Evolutionary conservation across 2,329 filamentous ascomycete species (phyloP).

Genomic region (Alternaria tenuissima): DNA sequence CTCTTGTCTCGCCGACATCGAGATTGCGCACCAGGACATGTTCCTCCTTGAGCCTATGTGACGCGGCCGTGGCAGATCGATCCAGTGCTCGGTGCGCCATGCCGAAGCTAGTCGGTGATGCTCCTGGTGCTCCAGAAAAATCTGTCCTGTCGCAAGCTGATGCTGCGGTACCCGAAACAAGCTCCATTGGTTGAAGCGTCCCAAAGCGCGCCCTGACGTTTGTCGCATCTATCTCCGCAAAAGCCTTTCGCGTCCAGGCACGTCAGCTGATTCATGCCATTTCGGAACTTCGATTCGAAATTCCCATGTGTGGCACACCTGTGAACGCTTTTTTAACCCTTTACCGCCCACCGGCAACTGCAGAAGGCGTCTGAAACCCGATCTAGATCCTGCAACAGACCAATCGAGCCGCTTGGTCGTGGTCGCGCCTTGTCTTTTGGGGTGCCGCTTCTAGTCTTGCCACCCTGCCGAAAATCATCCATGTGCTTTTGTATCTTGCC

Average conservation of each 20-base stretch:
- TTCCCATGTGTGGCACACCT: constrained; percentile 3
- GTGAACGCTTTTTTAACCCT: background rate
- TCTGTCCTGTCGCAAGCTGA: constrained; percentile 9
- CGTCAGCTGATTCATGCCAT: constrained; percentile 13
- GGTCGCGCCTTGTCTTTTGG: background rate
- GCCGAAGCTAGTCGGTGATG: constrained; percentile 13
- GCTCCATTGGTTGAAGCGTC: background rate
- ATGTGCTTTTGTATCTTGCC: constrained; percentile 12
- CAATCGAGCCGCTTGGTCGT: constrained; percentile 8
- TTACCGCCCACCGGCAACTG: constrained; percentile 8
- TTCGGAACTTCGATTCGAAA: constrained; percentile 15
- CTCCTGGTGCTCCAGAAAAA: constrained; percentile 4
- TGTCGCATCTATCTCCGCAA: constrained; percentile 12
- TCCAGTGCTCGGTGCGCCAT: constrained; percentile 5
- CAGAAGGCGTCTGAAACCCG: background rate
- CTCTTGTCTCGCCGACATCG: background rate
- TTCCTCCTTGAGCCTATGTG: background rate
- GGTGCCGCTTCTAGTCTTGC: constrained; percentile 5
- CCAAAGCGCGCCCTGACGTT: background rate
- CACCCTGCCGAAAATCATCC: constrained; percentile 11
- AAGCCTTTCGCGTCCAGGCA: background rate
- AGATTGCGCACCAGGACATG: background rate
- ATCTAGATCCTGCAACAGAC: constrained; percentile 8
- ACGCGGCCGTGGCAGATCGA: background rate
- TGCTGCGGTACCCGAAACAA: constrained; percentile 4